A percentile compares a stretch with the other conserved stretches of the same genome.
phyloP scores from a whole-genome alignment of 2,329 filamentous ascomycete species.

The Geosmithia putterillii region DNA sequence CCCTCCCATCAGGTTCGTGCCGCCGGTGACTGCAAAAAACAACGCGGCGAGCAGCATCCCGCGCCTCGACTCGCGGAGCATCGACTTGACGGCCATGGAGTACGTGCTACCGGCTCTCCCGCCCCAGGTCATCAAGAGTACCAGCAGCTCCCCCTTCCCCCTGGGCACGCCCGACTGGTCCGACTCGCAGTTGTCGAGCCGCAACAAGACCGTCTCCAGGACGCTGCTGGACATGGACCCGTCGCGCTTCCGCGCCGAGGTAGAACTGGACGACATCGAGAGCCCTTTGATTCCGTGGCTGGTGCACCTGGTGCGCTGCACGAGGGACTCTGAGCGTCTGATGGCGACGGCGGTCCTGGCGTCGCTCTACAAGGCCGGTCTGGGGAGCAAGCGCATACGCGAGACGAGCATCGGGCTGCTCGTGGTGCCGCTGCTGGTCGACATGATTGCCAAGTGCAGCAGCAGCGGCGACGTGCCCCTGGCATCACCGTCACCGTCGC shows the following conservation, averaged over 20 bases:
- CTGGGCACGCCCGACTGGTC: slow-evolving; percentile 9
- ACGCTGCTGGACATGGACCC: neutral
- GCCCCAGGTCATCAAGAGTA: slow-evolving; percentile 21
- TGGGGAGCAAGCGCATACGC: slow-evolving; percentile 47
- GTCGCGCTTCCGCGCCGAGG: slow-evolving; percentile 11
- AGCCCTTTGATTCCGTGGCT: slow-evolving; percentile 64
- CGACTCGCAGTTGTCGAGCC: slow-evolving; percentile 10
- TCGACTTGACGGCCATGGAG: slow-evolving; percentile 47
- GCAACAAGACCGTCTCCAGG: neutral
- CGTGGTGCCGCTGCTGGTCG: slow-evolving; percentile 57
- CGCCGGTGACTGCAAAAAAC: slow-evolving; percentile 32
- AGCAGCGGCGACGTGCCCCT: slow-evolving; percentile 13
- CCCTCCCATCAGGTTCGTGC: slow-evolving; percentile 42
- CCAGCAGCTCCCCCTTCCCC: slow-evolving; percentile 11
- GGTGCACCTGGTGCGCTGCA: slow-evolving; percentile 48
- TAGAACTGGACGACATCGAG: slow-evolving; percentile 47
- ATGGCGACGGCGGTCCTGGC: slow-evolving; percentile 60
- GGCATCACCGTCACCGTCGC: too few relatives aligned
- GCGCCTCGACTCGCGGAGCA: slow-evolving; percentile 28
- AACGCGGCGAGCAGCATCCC: slow-evolving; percentile 41
- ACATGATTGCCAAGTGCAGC: slow-evolving; percentile 34
- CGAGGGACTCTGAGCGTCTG: slow-evolving; percentile 45
- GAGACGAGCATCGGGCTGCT: slow-evolving; percentile 54
- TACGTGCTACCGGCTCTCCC: slow-evolving; percentile 47
- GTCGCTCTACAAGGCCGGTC: slow-evolving; percentile 54